Evolutionary conservation across 345 rosid genomes (phyloP), one percentile per base, ranked within the genome.

Genomic region (Populus pruinosa): DNA sequence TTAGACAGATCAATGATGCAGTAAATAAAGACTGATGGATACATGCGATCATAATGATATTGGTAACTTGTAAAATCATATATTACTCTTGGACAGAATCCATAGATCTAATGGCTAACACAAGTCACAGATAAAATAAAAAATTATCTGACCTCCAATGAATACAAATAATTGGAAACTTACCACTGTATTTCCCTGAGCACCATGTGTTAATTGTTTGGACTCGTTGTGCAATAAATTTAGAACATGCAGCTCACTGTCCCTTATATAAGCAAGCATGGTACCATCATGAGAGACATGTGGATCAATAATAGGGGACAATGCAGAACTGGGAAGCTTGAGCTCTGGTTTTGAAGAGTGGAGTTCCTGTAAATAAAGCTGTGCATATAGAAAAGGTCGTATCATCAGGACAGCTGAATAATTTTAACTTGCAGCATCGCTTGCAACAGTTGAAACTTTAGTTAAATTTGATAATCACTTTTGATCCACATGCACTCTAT

Each of bases 201-300:
- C 91, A 80, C 92, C 94, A 64, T 25, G 63, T 38, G 99, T 92
- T 71, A 93, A 76, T 64, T 92, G 99, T 82, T 66, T 88, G 72
- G 80, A 74, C 79, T 92, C 91, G 67, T 82, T 85, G 79, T 79
- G 76, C 69, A 87, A 82, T 74, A 92, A 82, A 89, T 87, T 87
- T 31, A 89, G 79, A 71, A 93, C 90, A 83, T 92, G 93, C 72
- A 96, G 81, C 85, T 96, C 99, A 5, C 82, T 77, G 66, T 93
- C 94, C 85, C 81, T 87, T 44, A 91, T 82, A 76, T 87, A 96
- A 73, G 90, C 92, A 76, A 93, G 91, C 91, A 90, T 85, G 63
- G 91, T 82, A 50, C 98, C 97, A 79, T 93, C 94, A 38, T 93
- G 96, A 61, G 99, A 96, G 65, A 91, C 85, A 87, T 87, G 94